Percentiles rank a stretch among this genome's conserved stretches.
Evolutionary conservation across 169 alveolate species (phyloP).

Genomic region (Plasmodium knowlesi): DNA sequence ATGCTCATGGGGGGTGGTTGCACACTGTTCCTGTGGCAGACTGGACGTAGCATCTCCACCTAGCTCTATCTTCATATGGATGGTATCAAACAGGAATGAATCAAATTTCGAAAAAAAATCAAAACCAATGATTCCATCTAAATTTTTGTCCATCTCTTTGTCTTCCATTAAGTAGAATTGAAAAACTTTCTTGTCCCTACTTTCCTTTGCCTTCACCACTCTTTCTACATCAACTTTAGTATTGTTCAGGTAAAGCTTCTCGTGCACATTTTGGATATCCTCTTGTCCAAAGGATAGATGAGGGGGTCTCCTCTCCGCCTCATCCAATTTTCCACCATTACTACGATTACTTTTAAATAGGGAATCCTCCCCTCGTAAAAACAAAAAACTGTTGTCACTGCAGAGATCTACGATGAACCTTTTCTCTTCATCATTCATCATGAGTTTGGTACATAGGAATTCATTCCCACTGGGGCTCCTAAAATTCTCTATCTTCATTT

Average conservation of each 20-base stretch:
- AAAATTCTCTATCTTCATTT: conserved; percentile 3
- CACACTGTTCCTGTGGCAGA: background rate
- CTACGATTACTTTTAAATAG: background rate
- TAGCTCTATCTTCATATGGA: background rate
- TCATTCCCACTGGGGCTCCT: conserved; percentile 1
- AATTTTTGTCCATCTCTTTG: conserved; percentile 18
- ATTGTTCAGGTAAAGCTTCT: conserved; percentile 30
- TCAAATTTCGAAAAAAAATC: conserved; percentile 25
- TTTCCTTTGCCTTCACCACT: conserved; percentile 9
- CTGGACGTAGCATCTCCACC: background rate
- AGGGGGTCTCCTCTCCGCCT: background rate
- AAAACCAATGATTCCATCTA: conserved; percentile 67
- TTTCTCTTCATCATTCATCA: conserved; percentile 33
- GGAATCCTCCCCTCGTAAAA: background rate
- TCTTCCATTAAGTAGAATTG: conserved; percentile 24
- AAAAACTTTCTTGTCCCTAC: background rate
- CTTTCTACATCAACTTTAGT: background rate
- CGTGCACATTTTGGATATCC: conserved; percentile 2
- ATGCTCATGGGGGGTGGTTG: background rate
- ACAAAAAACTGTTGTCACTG: conserved; percentile 67
- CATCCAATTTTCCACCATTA: background rate
- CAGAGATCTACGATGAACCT: conserved; percentile 54
- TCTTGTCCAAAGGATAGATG: background rate
- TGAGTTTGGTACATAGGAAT: conserved; percentile 16
- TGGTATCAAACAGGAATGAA: conserved; percentile 6